Evolutionary conservation across 495 filamentous ascomycete species (phyloP), one percentile per base, ranked within the genome.

Genomic region (Xylona heveae): DNA sequence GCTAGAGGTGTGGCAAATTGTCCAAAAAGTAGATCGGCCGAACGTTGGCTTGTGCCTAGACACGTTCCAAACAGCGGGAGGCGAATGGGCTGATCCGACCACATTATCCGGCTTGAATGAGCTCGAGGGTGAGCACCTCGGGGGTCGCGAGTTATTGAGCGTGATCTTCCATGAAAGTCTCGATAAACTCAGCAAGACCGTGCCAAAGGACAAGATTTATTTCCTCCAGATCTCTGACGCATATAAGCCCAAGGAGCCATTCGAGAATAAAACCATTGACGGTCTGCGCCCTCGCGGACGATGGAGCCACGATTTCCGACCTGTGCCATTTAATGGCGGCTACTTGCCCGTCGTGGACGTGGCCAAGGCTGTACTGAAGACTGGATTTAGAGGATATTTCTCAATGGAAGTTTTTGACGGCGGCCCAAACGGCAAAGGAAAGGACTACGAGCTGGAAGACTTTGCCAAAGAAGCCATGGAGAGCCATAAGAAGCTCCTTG

Each of bases 21-120:
- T 77, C 4, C 38, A 61, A 28, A 57, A 50, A 7, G 69, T 71
- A 3, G 52, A 76, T 41, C 46, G 68, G 3, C 55, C 55, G 0
- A 85, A 85, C 41, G 51, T 81, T 19, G 77, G 80, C 0, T 50
- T 84, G 2, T 84, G 78, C 44, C 61, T 90, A 9, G 78, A 90
- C 47, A 85, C 78, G 0, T 84, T 85, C 53, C 78, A 85, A 45
- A 75, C 66, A 3, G 73, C 64, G 0, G 78, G 77, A 1, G 63
- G 67, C 20, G 78, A 90, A 50, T 84, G 63, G 65, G 76, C 55
- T 0, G 77, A 85, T 49, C 79, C 79, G 0, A 77, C 68, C 0
- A 77, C 71, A 0, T 15, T 42, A 1, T 71, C 70, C 0, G 77
- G 78, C 0, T 40, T 67, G n/a, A 45, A 51, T 4, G 51, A 66